phyloP scores from a whole-genome alignment of 768 basidiomycete genomes.

The Dendrothele bispora region DNA sequence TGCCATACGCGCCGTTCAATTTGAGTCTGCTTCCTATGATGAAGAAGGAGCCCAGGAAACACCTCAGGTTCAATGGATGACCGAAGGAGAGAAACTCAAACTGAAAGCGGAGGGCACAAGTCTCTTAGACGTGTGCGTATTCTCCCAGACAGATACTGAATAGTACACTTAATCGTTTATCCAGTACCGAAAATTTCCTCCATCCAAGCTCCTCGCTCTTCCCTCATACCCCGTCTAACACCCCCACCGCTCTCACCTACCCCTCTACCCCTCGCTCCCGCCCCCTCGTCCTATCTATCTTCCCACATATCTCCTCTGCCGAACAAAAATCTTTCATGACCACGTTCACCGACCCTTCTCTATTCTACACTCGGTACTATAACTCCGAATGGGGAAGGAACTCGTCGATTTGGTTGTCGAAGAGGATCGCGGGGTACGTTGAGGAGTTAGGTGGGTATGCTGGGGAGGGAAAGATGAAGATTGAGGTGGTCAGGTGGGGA shows the following conservation, averaged over 20 bases:
- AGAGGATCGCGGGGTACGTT: too few relatives aligned
- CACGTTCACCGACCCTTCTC: constrained; percentile 15
- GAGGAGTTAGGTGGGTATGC: constrained; percentile 11
- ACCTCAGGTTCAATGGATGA: too few relatives aligned
- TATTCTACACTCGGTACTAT: constrained; percentile 22
- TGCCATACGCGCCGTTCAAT: too few relatives aligned
- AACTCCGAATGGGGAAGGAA: constrained; percentile 17
- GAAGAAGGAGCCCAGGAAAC: too few relatives aligned
- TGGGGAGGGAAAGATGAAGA: constrained; percentile 8
- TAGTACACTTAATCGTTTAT: not conserved
- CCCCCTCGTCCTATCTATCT: constrained; percentile 3
- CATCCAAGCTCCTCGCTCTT: too few relatives aligned
- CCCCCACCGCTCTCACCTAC: not conserved
- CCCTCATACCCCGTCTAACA: not conserved
- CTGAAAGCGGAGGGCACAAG: constrained; percentile 11
- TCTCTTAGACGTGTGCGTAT: too few relatives aligned
- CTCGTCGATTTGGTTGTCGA: constrained; percentile 25
- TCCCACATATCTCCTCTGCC: constrained; percentile 4
- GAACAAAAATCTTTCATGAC: constrained; percentile 17
- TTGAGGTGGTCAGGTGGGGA: constrained; percentile 8
- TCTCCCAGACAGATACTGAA: constrained; percentile 11
- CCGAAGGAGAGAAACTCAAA: constrained; percentile 15
- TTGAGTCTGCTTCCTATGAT: too few relatives aligned
- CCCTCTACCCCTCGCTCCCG: constrained; percentile 2
- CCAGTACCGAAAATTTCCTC: constrained; percentile 11